Base-by-base conservation (phyloP, 441 rosid species). In the Corymbia calophylla region DNA sequence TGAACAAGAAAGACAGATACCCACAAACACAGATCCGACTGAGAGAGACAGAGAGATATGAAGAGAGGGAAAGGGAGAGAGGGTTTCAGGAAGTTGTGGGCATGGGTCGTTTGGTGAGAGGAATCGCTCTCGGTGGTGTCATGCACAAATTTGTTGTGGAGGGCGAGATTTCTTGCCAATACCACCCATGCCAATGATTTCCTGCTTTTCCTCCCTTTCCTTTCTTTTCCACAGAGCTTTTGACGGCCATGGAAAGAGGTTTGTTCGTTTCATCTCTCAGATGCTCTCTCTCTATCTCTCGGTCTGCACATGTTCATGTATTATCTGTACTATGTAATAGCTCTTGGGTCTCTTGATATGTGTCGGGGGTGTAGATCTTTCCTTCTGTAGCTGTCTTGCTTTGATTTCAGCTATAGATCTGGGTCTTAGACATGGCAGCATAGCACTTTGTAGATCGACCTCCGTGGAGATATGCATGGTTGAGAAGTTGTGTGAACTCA, bases 191-290 rank as follows among this genome's bases (percentile, higher is more conserved):
- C 88, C 88, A 27, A 62, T 47, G 29, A 87, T 87, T 87, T 87
- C 88, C 77, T 87, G 88, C 77, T 58, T 44, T 87, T 60, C 88
- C 70, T 87, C 88, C 73, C 88, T 87, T 87, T 87, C 73, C 88
- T 54, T 60, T 47, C 29, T 60, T 62, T 55, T 48, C 66, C 77
- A 54, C 29, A 48, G 47, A 48, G 17, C 73, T 55, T 87, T 60
- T 27, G 25, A 58, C 14, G n/a, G 27, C 64, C 19, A 53, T 53
- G 84, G 84, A 39, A 21, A 73, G 7, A 44, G 84, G 84, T 73
- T 54, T 53, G 87, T 53, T 86, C 48, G 48, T 86, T 86, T 19
- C 3, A 39, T 86, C 64, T 54, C 88, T 32, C 27, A 10, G 56
- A 31, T 32, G 2, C 31, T 7, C 60, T 10, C 7, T 87, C 35